Base-by-base conservation (phyloP, 495 filamentous ascomycete genomes). In the Amniculicola lignicola region DNA sequence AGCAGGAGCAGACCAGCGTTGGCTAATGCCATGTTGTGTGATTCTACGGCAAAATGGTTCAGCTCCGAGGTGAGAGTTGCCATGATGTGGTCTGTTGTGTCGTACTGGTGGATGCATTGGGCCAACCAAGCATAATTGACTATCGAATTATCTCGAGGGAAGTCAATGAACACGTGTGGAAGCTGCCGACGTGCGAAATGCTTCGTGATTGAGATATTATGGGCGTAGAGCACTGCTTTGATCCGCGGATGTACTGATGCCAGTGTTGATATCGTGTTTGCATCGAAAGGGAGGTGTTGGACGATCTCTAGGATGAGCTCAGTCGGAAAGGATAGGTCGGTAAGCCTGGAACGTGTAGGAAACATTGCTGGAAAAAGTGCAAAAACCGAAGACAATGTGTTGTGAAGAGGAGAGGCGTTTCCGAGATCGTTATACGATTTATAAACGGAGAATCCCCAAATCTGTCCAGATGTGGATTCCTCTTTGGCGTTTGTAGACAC, bases 221-320 rank as follows among this genome's bases (percentile, higher is more conserved):
- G 51, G 15, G 9, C 31, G 3, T 1, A 18, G 12, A 61, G n/a
- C 2, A 56, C 1, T 4, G 14, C 24, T 6, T 12, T 19, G 16
- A 61, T 21, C 9, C 44, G 44, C 4, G 51, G 39, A 41, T 55
- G 51, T 9, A 46, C 39, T n/a, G 35, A 19, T 6, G 35, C 14
- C 2, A 61, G 51, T 16, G 2, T 39, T 11, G 3, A 22, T 14
- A 48, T 16, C 9, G 23, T 12, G 0, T 24, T 27, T 10, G 12
- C 22, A 2, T 44, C 19, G 46, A 45, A 61, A 1, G 51, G 51
- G 16, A 55, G 18, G 0, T 44, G 42, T 25, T 45, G 19, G 14
- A 61, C 36, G n/a, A 42, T 35, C 24, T 45, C n/a, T 22, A 56
- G 43, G n/a, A 61, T 16, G 5, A 59, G 35, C 22, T 59, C 56